Evolutionary conservation across 2,329 filamentous ascomycete species (phyloP), one percentile per base, ranked within the genome.

Genomic region (Alternaria alternata): DNA sequence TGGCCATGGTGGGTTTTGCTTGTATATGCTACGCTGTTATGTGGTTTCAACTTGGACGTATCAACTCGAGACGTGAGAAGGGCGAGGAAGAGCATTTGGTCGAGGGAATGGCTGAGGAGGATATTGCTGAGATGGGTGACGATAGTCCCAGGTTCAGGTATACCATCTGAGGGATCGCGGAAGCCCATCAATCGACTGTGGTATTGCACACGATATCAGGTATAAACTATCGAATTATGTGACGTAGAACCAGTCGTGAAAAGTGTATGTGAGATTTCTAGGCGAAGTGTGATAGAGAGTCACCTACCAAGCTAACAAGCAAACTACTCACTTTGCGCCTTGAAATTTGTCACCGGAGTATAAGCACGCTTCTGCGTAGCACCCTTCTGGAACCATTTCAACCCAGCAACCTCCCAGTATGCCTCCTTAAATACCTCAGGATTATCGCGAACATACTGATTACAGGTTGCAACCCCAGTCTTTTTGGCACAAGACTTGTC

Each of bases 1-100:
- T 87, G 64, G 80, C 81, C 0, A 81, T 86, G 77, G 80, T 86
- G 0, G 77, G 73, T 3, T 76, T 79, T n/a, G 78, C 78, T 1
- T 71, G 74, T 30, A n/a, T 75, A 1, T 72, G 78, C 11, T 81
- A 80, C 48, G 70, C 67, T 0, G 49, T 77, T 5, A 69, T 82
- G 73, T 81, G 75, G 70, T 71, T 74, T 36, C 78, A 79, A 55
- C 79, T 80, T 16, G 55, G 67, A 1, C 65, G 58, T 46, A 74
- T 78, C 36, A 83, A 83, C 64, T 69, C 68, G 44, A 71, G 75
- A 52, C 71, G 81, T 5, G 71, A 64, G 30, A 69, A 66, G 22
- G 82, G 81, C 4, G 74, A 79, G n/a, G 77, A 81, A 56, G 78
- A 83, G 53, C 66, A 75, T 36, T 70, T 73, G 57, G 72, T 80